Evolutionary conservation across 495 filamentous ascomycete species (phyloP).

Genomic region (Trichoderma orchidacearum): DNA sequence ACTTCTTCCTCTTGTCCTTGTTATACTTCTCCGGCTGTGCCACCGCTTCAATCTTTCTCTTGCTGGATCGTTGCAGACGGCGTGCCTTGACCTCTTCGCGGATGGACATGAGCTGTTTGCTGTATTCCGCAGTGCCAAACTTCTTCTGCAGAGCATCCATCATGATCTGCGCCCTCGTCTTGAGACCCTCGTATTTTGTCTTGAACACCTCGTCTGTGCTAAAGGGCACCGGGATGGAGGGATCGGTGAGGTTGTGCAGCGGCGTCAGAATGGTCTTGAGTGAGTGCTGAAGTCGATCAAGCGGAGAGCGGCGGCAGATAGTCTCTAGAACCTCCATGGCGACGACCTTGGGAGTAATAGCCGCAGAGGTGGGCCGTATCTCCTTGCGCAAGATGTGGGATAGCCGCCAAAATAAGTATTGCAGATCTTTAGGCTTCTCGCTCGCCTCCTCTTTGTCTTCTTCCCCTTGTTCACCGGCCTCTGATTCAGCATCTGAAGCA

Average conservation of each 20-base stretch:
- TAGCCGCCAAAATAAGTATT: slow-evolving; percentile 61
- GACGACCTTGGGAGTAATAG: slow-evolving; percentile 59
- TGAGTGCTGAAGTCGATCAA: slow-evolving; percentile 41
- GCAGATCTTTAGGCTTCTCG: slow-evolving; percentile 29
- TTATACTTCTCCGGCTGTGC: slow-evolving; percentile 64
- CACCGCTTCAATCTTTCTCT: slow-evolving; percentile 78
- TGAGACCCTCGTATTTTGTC: slow-evolving; percentile 49
- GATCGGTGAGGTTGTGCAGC: slow-evolving; percentile 71
- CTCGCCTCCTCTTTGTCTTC: slow-evolving; percentile 24
- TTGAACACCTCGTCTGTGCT: slow-evolving; percentile 54
- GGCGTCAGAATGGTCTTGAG: slow-evolving; percentile 60
- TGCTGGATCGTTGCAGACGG: slow-evolving; percentile 58
- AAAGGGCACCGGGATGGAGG: slow-evolving; percentile 52
- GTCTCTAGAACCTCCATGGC: slow-evolving; percentile 56
- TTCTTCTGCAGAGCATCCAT: slow-evolving; percentile 67
- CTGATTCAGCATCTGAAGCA: slow-evolving; percentile 21
- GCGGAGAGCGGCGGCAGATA: slow-evolving; percentile 42
- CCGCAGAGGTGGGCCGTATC: slow-evolving; percentile 43
- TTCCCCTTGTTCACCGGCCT: slow-evolving; percentile 29
- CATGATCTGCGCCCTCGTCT: slow-evolving; percentile 54
- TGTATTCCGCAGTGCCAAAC: slow-evolving; percentile 68
- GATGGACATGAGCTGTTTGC: slow-evolving; percentile 51
- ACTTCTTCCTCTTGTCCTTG: slow-evolving; percentile 69
- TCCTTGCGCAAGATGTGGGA: slow-evolving; percentile 70
- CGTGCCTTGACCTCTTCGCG: slow-evolving; percentile 52